Base-by-base conservation (phyloP, 371 early-diverging fungal genomes). In the Apophysomyces elegans region DNA sequence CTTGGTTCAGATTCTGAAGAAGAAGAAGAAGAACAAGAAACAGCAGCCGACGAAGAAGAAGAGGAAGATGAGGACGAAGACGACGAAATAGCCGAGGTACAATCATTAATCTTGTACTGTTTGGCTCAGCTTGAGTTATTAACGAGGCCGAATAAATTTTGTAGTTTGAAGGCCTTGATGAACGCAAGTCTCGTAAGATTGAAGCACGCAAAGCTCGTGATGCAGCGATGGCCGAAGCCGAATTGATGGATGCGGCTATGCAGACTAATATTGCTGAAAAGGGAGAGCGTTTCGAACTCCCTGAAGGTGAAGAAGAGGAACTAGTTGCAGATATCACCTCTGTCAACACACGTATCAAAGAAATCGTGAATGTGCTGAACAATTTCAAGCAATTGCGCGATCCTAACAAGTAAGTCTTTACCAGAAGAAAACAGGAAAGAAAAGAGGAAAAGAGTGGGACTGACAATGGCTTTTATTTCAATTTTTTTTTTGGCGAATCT, bases 341-440 rank as follows among this genome's bases (percentile, higher is more conserved):
- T 80, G 89, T 96, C 56, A 90, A 92, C 43, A 86, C 88, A 56
- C 94, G 97, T 16, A 95, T 98, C 58, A 90, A 93, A 69, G 96
- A 98, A 61, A 87, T 95, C 58, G 87, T 95, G 47, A 87, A 91
- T 58, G 90, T 96, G 0, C 81, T 97, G 45, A 87, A 86, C 81
- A 94, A 96, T 79, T 97, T 97, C 72, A 86, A 87, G 54, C 88
- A 90, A 39, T 76, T 94, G 67, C 84, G 91, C n/a, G 93, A 95
- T 60, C 90, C 88, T 54, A 81, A 77, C 57, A 83, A 85, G 78
- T 86, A 82, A 56, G 63, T 60, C 59, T 4, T 39, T 1, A 1
- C 32, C 32, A 26, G 2, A 26, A 26, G 2, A 26, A 26, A 26
- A 26, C 1, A 26, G 32, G 2, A 2, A 26, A 26, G 32, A 3